phyloP scores from a whole-genome alignment of 805 yeast genomes.

The Cyberlindnera veronae region DNA sequence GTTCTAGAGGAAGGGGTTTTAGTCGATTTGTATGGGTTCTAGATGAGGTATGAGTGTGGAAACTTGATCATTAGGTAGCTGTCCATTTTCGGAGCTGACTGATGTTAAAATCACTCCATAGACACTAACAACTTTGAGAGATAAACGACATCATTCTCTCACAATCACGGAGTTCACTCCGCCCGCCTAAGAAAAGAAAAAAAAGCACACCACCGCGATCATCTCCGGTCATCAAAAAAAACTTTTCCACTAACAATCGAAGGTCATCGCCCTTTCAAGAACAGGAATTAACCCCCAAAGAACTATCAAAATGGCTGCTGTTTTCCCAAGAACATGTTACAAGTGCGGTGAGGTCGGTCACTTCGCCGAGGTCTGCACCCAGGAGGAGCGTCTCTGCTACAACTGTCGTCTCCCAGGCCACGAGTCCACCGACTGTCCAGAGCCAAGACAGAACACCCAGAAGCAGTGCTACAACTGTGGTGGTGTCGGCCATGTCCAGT shows the following conservation, averaged over 20 bases:
- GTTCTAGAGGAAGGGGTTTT: too few relatives aligned
- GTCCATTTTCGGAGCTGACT: too few relatives aligned
- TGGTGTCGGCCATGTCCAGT: constrained; percentile 82
- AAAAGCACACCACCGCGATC: constrained; percentile 1
- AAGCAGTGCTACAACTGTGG: constrained; percentile 95
- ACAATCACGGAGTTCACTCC: too few relatives aligned
- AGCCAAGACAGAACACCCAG: constrained; percentile 78
- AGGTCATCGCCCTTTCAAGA: not conserved
- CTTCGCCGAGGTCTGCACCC: constrained; percentile 83
- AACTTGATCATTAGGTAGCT: too few relatives aligned
- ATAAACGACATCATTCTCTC: too few relatives aligned
- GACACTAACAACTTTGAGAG: too few relatives aligned
- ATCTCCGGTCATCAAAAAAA: constrained; percentile 13
- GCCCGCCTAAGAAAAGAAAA: too few relatives aligned
- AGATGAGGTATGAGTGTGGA: too few relatives aligned
- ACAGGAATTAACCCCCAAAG: not conserved
- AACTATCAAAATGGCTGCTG: constrained; percentile 28
- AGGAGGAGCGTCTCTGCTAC: constrained; percentile 84
- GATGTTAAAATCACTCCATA: too few relatives aligned
- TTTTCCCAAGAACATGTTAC: constrained; percentile 74
- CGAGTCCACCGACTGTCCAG: constrained; percentile 84
- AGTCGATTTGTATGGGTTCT: too few relatives aligned
- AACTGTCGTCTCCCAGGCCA: constrained; percentile 90
- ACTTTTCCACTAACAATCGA: constrained; percentile 2
- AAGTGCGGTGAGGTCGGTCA: constrained; percentile 93